Base-by-base conservation (phyloP, 305 asterid species). In the Plantago coronopus region DNA sequence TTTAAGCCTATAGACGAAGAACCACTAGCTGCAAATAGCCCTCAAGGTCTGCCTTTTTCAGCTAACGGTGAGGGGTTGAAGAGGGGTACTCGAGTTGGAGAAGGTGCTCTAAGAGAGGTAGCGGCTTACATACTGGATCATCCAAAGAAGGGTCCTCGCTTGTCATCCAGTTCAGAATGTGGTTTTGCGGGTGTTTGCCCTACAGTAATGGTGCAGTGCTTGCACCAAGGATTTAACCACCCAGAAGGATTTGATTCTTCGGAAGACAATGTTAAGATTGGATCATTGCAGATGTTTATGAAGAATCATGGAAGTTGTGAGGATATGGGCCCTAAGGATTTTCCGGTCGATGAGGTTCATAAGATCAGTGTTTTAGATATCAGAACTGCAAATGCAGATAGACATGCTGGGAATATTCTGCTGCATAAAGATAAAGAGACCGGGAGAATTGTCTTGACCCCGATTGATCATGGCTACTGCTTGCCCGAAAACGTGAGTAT, bases 161-260 rank as follows among this genome's bases (percentile, higher is more conserved):
- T 78, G 15, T 3, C 23, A 53, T 55, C 16, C 38, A 44, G 71
- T 45, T 13, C 84, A 73, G 66, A 79, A 65, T 59, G 95, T 59
- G 95, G 96, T 54, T 89, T 86, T 79, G 81, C 95, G 20, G 91
- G 94, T 59, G 95, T 86, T 48, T 95, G 89, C 9, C 95, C 91
- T 12, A 86, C 94, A 19, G 62, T 79, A 17, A 79, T 86, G 85
- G 79, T 84, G 63, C 75, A 78, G 61, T 89, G 96, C 63, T 45
- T 22, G 67, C 79, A 83, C 57, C 61, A 49, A 15, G 83, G 72
- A 44, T 84, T 86, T 66, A 70, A 82, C 37, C 72, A 80, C 61
- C 50, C 78, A 1, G 68, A 74, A 23, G 91, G 81, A 45, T 67
- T 19, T 64, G 49, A 58, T 11, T 5, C 43, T 60, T n/a, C n/a